phyloP scores from a whole-genome alignment of 2,329 filamentous ascomycete genomes.

The Diaporthe sp. region DNA sequence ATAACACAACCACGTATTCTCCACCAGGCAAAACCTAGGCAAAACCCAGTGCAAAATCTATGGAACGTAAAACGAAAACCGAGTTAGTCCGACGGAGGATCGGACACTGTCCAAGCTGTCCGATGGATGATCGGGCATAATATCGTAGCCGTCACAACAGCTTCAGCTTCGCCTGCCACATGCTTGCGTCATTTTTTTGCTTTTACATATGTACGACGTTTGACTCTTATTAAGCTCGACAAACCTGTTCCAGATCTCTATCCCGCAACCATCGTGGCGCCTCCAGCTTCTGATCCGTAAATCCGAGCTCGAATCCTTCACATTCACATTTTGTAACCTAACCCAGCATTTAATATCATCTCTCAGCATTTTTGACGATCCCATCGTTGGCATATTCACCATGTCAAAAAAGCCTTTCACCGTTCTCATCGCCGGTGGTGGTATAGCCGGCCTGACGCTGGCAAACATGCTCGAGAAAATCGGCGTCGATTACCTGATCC shows the following conservation, averaged over 20 bases:
- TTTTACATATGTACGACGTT: background rate
- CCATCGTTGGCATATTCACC: background rate
- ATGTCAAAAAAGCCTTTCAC: slow-evolving; percentile 34
- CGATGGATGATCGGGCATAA: background rate
- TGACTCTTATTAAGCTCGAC: background rate
- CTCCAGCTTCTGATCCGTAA: background rate
- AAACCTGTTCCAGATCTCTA: background rate
- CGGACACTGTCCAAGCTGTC: background rate
- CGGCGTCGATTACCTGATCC: slow-evolving; percentile 62
- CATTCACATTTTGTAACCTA: background rate
- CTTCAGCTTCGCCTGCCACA: background rate
- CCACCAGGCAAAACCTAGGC: background rate
- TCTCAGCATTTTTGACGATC: background rate
- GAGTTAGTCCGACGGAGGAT: background rate
- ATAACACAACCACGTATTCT: background rate
- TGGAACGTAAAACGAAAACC: background rate
- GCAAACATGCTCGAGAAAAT: slow-evolving; percentile 58
- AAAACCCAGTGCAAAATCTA: background rate
- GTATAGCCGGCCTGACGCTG: slow-evolving; percentile 62
- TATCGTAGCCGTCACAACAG: background rate
- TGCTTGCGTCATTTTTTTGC: background rate
- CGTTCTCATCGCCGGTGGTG: slow-evolving; percentile 64
- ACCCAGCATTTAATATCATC: background rate
- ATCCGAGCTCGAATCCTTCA: background rate
- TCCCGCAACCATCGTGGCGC: background rate